phyloP scores from a whole-genome alignment of 768 basidiomycete genomes.

The Rhodotorula graminis region DNA sequence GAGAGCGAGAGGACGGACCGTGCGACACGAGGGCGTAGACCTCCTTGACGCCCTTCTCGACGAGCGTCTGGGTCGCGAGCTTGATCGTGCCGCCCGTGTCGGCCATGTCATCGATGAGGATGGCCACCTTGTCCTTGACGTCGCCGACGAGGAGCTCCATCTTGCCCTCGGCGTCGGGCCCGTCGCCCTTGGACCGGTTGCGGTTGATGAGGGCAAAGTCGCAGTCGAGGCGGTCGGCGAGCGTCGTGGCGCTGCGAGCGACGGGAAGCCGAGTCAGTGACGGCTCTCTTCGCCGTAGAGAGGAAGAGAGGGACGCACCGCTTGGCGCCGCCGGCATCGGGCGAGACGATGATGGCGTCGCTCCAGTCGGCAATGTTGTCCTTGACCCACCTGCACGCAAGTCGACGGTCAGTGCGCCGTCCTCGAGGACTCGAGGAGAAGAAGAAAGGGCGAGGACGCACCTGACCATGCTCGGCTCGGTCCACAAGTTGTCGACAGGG shows the following conservation, averaged over 20 bases:
- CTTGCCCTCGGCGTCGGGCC: constrained; percentile 42
- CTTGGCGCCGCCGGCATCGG: constrained; percentile 98
- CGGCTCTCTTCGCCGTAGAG: too few species aligned
- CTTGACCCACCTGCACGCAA: constrained; percentile 65
- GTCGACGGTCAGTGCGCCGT: not conserved
- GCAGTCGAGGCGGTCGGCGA: constrained; percentile 89
- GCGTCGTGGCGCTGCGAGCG: constrained; percentile 71
- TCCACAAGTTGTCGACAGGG: constrained; percentile 94
- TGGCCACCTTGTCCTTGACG: constrained; percentile 85
- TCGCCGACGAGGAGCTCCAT: constrained; percentile 95
- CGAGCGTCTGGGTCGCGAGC: constrained; percentile 75
- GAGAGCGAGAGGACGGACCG: constrained; percentile 52
- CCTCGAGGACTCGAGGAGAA: too few species aligned
- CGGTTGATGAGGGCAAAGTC: constrained; percentile 95
- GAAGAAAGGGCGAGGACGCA: not conserved
- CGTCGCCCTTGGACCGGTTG: constrained; percentile 61
- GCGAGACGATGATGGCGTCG: constrained; percentile 85
- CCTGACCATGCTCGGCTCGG: constrained; percentile 87
- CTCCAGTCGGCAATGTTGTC: constrained; percentile 76
- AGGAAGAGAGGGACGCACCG: constrained; percentile 57
- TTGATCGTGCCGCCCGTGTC: constrained; percentile 87
- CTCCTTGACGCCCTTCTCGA: constrained; percentile 80
- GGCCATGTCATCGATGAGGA: constrained; percentile 98
- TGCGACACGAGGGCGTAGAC: constrained; percentile 88
- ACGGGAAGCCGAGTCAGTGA: not conserved